Evolutionary conservation across 2,329 filamentous ascomycete species (phyloP), one percentile per base, ranked within the genome.

Genomic region (Microsporum audouinii): DNA sequence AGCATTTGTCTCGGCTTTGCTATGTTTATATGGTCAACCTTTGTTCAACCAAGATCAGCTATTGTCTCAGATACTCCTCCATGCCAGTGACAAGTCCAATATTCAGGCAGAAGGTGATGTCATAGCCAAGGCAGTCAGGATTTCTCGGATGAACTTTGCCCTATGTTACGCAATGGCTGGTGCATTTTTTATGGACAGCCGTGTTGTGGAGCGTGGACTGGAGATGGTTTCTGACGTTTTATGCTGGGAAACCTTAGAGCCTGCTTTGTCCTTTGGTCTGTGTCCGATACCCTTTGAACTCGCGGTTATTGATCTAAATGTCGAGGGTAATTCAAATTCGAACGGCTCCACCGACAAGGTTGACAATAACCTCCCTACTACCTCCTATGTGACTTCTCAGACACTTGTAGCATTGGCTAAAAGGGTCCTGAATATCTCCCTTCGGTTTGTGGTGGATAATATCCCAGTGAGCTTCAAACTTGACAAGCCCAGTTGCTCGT

Each of bases 131-230:
- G 61, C 63, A 6, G 39, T 68, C 33, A 66, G 62, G 23, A 61
- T 55, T 10, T 66, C 67, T 8, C 66, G 66, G 61, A 65, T 68
- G 23, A 68, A 71, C 33, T 66, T 73, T 36, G 66, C 68, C 12
- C 41, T 73, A 5, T 71, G 68, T 59, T 74, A 73, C 60, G 69
- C 67, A 14, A 62, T 65, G 1, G 66, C 66, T 0, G 72, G 71
- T 0, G 68, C 68, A 0, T 74, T 73, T 59, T 64, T 74, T 17
- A 64, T 65, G 5, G 56, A 68, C 5, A 58, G 49, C 3, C 62
- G 62, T 1, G 64, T 73, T 47, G 62, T 68, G n/a, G 60, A 68
- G 7, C 62, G 65, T 0, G 72, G 70, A 0, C 64, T 72, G 34
- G 57, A 64, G 1, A 59, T 74, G 34, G 68, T 66, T 5, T 41